Percentiles rank a stretch among this genome's conserved stretches.
phyloP scores from a whole-genome alignment of 2,329 filamentous ascomycete genomes.

The Lecanicillium sp. region DNA sequence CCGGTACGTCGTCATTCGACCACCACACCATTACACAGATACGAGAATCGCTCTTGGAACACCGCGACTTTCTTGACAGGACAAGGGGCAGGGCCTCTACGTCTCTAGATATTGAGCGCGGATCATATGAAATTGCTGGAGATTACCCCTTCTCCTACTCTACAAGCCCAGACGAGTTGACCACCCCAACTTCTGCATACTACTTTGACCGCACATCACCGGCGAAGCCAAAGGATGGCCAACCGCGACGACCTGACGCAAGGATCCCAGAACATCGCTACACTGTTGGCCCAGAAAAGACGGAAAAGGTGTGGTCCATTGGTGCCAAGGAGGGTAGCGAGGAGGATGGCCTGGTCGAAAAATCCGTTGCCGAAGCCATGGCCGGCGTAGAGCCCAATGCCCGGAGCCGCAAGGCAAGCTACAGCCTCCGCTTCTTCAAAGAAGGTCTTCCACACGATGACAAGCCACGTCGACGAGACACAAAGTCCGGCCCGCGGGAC shows the following conservation, averaged over 20 bases:
- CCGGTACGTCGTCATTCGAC: slow-evolving; percentile 24
- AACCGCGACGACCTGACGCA: slow-evolving; percentile 15
- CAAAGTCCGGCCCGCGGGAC: slow-evolving; percentile 28
- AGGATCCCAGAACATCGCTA: slow-evolving; percentile 32
- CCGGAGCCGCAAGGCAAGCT: slow-evolving; percentile 60
- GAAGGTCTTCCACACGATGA: slow-evolving; percentile 55
- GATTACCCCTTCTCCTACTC: slow-evolving; percentile 9
- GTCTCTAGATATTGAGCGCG: slow-evolving; percentile 27
- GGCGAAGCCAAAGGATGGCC: slow-evolving; percentile 7
- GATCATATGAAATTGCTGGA: slow-evolving; percentile 11
- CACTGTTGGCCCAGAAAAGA: slow-evolving; percentile 45
- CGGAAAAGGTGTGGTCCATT: slow-evolving; percentile 59
- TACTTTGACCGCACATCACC: slow-evolving; percentile 12
- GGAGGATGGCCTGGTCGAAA: slow-evolving; percentile 52
- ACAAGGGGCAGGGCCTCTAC: slow-evolving; percentile 21
- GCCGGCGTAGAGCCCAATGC: slow-evolving; percentile 54
- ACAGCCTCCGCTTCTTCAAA: slow-evolving; percentile 60
- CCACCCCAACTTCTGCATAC: slow-evolving; percentile 14
- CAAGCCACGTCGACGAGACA: slow-evolving; percentile 45
- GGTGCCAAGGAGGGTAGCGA: slow-evolving; percentile 41
- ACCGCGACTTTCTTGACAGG: slow-evolving; percentile 23
- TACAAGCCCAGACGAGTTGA: slow-evolving; percentile 19
- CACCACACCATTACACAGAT: slow-evolving; percentile 23
- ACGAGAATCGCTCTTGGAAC: slow-evolving; percentile 28
- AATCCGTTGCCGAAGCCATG: slow-evolving; percentile 56